Evolutionary conservation across 768 basidiomycete genomes (phyloP), one percentile per base, ranked within the genome.

Genomic region (Favolaschia claudopus): DNA sequence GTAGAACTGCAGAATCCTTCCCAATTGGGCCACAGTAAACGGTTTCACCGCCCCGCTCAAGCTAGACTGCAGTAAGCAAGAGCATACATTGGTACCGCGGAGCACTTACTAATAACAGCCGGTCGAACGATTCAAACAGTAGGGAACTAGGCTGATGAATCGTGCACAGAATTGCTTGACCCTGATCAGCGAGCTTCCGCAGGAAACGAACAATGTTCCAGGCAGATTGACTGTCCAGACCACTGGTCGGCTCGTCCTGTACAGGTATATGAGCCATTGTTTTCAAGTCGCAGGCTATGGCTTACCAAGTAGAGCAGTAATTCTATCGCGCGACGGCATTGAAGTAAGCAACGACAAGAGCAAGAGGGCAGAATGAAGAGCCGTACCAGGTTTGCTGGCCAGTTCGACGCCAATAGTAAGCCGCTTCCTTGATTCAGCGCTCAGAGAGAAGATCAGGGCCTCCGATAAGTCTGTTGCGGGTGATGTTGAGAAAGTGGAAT

Each of bases 11-110:
- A 4, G 92, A 90, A 61, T 93, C 89, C 38, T 79, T 70, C 40
- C 93, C 95, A 46, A 96, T 92, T 60, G 92, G 89, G 38, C 94
- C 95, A 68, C 93, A 96, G 80, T 96, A 96, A n/a, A 95, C 92
- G 0, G 93, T 95, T 71, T 92, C 88, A 7, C 95, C 95, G 2
- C 95, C 95, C 15, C 80, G 78, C 66, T 94, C 87, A 15, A 89
- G 76, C 51, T 43, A 5, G 6, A 5, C 4, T 15, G 46, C 25
- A 58, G 40, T n/a, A 27, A 22, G 32, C n/a, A 33, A 14, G 2
- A 49, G 25, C 9, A 19, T 25, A 10, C n/a, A 38, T 20, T 19
- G 5, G 25, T 27, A 22, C 31, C 22, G 24, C 4, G 17, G 34
- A 32, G 0, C 0, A 32, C 60, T 50, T 20, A 62, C 60, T 10